Evolutionary conservation across 176 grass and related monocot species (phyloP), one percentile per base, ranked within the genome.

Genomic region (Rhynchospora breviuscula): DNA sequence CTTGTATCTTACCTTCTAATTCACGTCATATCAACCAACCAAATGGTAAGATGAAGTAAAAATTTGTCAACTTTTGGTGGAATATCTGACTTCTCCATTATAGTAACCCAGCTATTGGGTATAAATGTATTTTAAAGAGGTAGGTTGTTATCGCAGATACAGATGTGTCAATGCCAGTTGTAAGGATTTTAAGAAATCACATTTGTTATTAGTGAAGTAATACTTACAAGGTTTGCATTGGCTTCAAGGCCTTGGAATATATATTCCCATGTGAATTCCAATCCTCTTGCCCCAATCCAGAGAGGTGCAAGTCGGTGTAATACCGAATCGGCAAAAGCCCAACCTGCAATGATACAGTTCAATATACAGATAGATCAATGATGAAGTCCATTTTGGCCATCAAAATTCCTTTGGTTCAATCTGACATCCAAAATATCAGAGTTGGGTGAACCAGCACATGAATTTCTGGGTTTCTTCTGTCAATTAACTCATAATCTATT

Each of bases 281-380:
- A 87, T 62, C 97, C 97, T 89, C 97, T 87, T 85, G 97, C 97
- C 48, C 97, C 93, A 79, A 99, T 92, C 97, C 97, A 99, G 48
- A 99, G 97, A 85, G 97, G 97, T 7, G 89, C 97, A 59, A 99
- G 83, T 46, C 91, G 79, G 71, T 99, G 93, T 61, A 99, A 83
- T 85, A 96, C 89, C 2, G 97, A 99, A 88, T 95, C 93, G 46
- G 93, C 97, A 95, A 99, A 99, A 93, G 97, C 97, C 93, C 97
- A 99, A 66, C 97, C 97, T 99, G 87, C 58, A 91, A 88, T 18
- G 35, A 66, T 18, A 81, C n/a, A 51, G 21, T 69, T 0, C 67
- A 80, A 85, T 59, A 44, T 85, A 57, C 31, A 10, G 59, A 67
- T 15, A 31, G 8, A 75, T 76, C 14, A 62, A 79, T 74, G 47